These are phyloP conservation scores for Salinomyces thailandicus DNA, from an alignment of 2,329 filamentous ascomycete species.

Conservation along the genomic window DNA sequence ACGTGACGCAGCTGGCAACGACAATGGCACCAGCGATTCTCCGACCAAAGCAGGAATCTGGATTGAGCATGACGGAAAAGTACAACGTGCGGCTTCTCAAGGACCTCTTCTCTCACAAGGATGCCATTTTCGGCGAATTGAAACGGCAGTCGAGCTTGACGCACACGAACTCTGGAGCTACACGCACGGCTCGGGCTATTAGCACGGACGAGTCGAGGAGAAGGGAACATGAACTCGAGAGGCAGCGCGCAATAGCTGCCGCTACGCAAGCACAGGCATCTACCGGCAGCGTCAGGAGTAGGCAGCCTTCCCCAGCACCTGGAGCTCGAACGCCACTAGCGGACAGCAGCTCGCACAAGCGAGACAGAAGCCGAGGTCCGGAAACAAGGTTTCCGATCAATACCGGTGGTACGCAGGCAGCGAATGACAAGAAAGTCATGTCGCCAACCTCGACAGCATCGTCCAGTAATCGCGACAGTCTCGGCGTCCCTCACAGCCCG, in stretches of 20 bases:
- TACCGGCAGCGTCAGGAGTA: slow-evolving; percentile 15
- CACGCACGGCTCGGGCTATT: slow-evolving; percentile 61
- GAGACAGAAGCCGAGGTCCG: slow-evolving; percentile 62
- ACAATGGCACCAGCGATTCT: slow-evolving; percentile 75
- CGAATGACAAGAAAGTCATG: slow-evolving; percentile 31
- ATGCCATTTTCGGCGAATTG: slow-evolving; percentile 87
- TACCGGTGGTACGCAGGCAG: slow-evolving; percentile 38
- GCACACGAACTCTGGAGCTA: slow-evolving; percentile 51
- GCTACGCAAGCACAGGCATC: slow-evolving; percentile 19
- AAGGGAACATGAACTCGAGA: slow-evolving; percentile 86
- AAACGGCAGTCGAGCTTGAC: slow-evolving; percentile 75
- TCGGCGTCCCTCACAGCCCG: slow-evolving; percentile 61
- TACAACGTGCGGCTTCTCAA: slow-evolving; percentile 83
- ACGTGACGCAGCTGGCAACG: slow-evolving; percentile 63
- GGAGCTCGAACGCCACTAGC: slow-evolving; percentile 23
- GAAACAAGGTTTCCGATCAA: slow-evolving; percentile 70
- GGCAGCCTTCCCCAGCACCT: slow-evolving; percentile 41
- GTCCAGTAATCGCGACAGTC: slow-evolving; percentile 46
- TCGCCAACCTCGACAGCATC: slow-evolving; percentile 21
- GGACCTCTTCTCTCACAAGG: slow-evolving; percentile 88
- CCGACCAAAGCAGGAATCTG: slow-evolving; percentile 75
- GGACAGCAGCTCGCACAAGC: slow-evolving; percentile 47
- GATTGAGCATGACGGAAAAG: slow-evolving; percentile 88
- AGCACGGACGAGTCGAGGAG: slow-evolving; percentile 94
- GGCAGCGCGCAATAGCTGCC: slow-evolving; percentile 65